Evolutionary conservation across 805 yeast species (phyloP).

Genomic region (Ogataea ramenticola): DNA sequence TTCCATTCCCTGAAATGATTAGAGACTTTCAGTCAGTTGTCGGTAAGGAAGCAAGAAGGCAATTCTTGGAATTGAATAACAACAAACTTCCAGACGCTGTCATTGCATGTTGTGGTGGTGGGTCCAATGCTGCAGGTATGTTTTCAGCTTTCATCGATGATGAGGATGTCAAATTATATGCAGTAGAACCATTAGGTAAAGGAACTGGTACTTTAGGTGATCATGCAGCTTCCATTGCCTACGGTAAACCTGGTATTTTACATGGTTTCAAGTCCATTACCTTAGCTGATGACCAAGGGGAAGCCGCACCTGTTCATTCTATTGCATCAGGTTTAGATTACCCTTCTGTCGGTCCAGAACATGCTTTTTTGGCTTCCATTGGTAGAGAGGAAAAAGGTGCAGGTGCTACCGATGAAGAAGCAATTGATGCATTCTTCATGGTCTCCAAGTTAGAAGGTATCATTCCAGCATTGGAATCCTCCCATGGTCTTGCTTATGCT

Average conservation of each 20-base stretch:
- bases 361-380: constrained; percentile 4
- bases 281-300: constrained; percentile 1
- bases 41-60: constrained; percentile 7
- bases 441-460: constrained; percentile 6
- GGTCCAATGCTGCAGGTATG: constrained; percentile 9
- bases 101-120: constrained; percentile 11
- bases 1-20: constrained; percentile 8
- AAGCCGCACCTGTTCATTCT: constrained; percentile 8
- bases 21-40: constrained; percentile 10
- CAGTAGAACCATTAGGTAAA: constrained; percentile 9
- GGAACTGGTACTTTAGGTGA: constrained; percentile 6
- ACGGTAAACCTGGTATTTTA: constrained; percentile 4
- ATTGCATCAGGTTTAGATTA: constrained; percentile 7
- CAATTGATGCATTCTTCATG: constrained; percentile 7
- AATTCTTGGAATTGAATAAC: constrained; percentile 3
- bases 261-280: constrained; percentile 8
- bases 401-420: constrained; percentile 7
- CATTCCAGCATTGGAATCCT: constrained; percentile 88
- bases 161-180: constrained; percentile 7
- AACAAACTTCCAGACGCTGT: constrained; percentile 8
- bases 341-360: constrained; percentile 8
- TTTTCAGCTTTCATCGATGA: constrained; percentile 9
- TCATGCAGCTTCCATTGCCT: constrained; percentile 6
- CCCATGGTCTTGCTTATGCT: constrained; percentile 94
- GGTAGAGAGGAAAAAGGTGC: constrained; percentile 5